A percentile compares a stretch with the other conserved stretches of the same genome.
These are phyloP conservation scores for Chlamydomonas sphaeroides DNA, from an alignment of 139 green algal genomes.

Conservation along the genomic window DNA sequence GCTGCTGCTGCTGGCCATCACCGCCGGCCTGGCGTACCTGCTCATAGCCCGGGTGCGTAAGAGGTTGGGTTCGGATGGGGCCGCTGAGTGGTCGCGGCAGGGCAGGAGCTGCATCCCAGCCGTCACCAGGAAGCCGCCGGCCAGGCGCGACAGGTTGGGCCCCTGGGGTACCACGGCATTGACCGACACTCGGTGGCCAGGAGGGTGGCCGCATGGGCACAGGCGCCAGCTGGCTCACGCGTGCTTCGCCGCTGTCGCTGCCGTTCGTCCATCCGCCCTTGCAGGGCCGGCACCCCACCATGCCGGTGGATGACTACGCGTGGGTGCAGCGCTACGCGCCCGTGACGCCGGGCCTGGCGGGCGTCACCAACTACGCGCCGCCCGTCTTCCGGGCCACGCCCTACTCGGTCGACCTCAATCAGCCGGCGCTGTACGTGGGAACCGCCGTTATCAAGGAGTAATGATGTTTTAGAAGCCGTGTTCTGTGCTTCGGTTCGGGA, in stretches of 20 bases:
- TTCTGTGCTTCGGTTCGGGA: too few species aligned
- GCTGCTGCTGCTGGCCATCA: constrained; percentile 14
- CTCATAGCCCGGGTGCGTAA: constrained; percentile 4
- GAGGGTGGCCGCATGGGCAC: too few species aligned
- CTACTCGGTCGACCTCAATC: constrained; percentile 29
- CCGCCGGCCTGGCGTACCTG: background rate
- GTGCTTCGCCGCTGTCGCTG: too few species aligned
- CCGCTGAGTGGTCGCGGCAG: too few species aligned
- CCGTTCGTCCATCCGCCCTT: background rate
- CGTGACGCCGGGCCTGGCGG: constrained; percentile 17
- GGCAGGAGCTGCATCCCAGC: too few species aligned
- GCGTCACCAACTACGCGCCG: constrained; percentile 17
- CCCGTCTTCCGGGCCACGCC: constrained; percentile 27
- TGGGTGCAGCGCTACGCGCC: constrained; percentile 40
- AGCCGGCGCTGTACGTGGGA: constrained; percentile 4
- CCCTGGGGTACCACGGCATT: too few species aligned
- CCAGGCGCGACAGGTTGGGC: too few species aligned
- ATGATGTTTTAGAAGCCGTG: too few species aligned
- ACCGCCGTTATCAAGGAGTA: constrained; percentile 21
- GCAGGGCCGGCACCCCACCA: constrained; percentile 12
- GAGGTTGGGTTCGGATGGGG: too few species aligned
- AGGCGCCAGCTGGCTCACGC: too few species aligned
- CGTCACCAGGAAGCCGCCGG: too few species aligned
- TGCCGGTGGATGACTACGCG: constrained; percentile 39
- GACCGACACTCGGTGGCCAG: too few species aligned